phyloP scores from a whole-genome alignment of 177 flowering plant species.

The Telopea speciosissima region DNA sequence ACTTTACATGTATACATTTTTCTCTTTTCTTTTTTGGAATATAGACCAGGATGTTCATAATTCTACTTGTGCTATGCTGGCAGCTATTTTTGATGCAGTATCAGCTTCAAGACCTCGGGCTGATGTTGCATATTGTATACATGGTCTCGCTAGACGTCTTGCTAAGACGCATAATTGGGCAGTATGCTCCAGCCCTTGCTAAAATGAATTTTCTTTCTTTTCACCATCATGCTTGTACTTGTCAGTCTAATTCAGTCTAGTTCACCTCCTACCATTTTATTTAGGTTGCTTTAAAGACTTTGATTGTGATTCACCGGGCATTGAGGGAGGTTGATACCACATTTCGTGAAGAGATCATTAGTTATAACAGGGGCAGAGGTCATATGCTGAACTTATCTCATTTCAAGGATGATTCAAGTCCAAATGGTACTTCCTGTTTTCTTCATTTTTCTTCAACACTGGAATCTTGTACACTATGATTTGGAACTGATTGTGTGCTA shows the following conservation, averaged over 20 bases:
- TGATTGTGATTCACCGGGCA: slow-evolving; percentile 25
- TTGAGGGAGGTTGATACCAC: slow-evolving; percentile 30
- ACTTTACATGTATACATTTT: neutral
- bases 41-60: neutral
- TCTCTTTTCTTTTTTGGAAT: neutral
- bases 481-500: neutral
- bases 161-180: slow-evolving; percentile 46
- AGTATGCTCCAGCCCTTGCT: slow-evolving; percentile 22
- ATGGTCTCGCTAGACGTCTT: slow-evolving; percentile 42
- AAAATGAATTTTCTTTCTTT: neutral
- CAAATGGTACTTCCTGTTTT: slow-evolving; percentile 19
- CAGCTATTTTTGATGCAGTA: slow-evolving; percentile 50
- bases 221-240: neutral
- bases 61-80: slow-evolving; percentile 7
- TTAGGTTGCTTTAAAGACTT: slow-evolving; percentile 28
- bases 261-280: neutral
- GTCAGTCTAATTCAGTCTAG: neutral
- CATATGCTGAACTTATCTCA: slow-evolving; percentile 28
- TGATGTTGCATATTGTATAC: slow-evolving; percentile 57
- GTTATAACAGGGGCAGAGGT: slow-evolving; percentile 22
- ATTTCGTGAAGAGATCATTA: slow-evolving; percentile 27
- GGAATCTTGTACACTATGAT: neutral
- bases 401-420: slow-evolving; percentile 31
- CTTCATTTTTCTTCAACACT: neutral
- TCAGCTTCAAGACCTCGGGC: slow-evolving; percentile 49